Percentiles rank a stretch among this genome's conserved stretches.
These are phyloP conservation scores for Cladosporium colombiae DNA, from an alignment of 2,329 filamentous ascomycete genomes.

Conservation along the genomic window DNA sequence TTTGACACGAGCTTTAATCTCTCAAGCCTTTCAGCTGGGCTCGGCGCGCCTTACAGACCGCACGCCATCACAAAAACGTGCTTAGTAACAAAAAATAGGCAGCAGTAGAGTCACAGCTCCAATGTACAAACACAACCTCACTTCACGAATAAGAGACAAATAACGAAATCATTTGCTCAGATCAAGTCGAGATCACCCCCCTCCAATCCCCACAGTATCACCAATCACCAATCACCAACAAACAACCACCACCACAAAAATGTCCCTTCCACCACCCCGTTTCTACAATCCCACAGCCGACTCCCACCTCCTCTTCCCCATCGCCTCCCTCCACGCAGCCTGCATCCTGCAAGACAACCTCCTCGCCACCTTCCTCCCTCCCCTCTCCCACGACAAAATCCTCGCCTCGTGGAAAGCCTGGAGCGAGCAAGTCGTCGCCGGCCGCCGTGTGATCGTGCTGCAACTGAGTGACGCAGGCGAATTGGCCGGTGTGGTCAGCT, in stretches of 20 bases:
- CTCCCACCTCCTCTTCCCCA: conserved; percentile 55
- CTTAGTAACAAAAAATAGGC: not conserved
- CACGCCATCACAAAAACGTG: not conserved
- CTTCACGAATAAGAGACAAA: no score
- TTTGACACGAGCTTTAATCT: not conserved
- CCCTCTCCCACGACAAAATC: conserved; percentile 58
- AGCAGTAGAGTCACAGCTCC: not conserved
- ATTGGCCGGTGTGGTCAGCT: conserved; percentile 59
- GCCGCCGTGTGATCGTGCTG: conserved; percentile 52
- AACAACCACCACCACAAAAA: not conserved
- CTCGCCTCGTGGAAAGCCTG: conserved; percentile 59
- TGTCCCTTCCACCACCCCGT: conserved; percentile 21
- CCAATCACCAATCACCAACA: not conserved
- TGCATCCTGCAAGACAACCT: conserved; percentile 61
- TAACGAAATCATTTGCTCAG: no score
- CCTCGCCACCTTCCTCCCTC: conserved; percentile 61
- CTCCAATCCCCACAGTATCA: no score
- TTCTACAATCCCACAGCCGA: conserved; percentile 39
- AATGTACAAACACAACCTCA: not conserved
- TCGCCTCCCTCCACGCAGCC: conserved; percentile 59
- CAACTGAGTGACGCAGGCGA: conserved; percentile 37
- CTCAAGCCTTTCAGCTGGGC: not conserved
- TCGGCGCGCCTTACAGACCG: not conserved
- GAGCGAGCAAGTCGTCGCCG: conserved; percentile 50
- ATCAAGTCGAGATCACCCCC: no score